These are phyloP conservation scores for Starmerella etchellsii DNA, from an alignment of 805 yeast species.

Conservation along the genomic window DNA sequence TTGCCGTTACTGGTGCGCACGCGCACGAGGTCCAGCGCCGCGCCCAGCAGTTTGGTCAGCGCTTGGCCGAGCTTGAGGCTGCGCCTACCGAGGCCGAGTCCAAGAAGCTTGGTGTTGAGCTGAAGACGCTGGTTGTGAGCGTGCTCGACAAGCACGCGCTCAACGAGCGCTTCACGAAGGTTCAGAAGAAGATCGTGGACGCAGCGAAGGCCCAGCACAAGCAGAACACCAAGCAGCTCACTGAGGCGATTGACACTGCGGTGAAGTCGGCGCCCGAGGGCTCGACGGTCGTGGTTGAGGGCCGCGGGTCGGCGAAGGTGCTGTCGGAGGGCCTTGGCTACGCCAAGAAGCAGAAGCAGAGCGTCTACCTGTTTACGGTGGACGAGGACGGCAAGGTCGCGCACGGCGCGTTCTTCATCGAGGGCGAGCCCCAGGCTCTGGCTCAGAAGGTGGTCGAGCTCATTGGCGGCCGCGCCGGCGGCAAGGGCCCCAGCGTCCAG, in stretches of 20 bases:
- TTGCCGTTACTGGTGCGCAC: constrained; percentile 86
- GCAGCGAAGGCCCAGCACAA: constrained; percentile 79
- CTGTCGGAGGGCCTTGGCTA: constrained; percentile 82
- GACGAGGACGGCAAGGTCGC: constrained; percentile 58
- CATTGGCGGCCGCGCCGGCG: constrained; percentile 97
- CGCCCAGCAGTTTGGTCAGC: constrained; percentile 56
- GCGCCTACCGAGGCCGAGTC: constrained; percentile 65
- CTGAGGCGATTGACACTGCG: constrained; percentile 52
- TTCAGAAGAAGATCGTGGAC: constrained; percentile 80
- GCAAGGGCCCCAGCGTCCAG: constrained; percentile 91
- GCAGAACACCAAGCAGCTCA: constrained; percentile 68
- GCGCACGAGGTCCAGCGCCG: constrained; percentile 83
- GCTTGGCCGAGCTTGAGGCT: constrained; percentile 45
- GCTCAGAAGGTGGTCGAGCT: constrained; percentile 55
- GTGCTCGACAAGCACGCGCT: constrained; percentile 66
- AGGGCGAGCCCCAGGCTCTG: constrained; percentile 64
- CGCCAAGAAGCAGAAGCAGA: constrained; percentile 30
- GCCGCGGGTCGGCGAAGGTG: constrained; percentile 71
- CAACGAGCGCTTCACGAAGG: constrained; percentile 56
- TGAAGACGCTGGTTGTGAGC: constrained; percentile 72
- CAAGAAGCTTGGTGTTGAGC: constrained; percentile 70
- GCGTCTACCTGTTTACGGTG: constrained; percentile 35
- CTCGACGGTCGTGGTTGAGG: constrained; percentile 48
- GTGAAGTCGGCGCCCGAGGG: constrained; percentile 36
- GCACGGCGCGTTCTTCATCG: constrained; percentile 83